Conservation (phyloP, 1,139 yeast species). For the Candida buenavistaensis region DNA sequence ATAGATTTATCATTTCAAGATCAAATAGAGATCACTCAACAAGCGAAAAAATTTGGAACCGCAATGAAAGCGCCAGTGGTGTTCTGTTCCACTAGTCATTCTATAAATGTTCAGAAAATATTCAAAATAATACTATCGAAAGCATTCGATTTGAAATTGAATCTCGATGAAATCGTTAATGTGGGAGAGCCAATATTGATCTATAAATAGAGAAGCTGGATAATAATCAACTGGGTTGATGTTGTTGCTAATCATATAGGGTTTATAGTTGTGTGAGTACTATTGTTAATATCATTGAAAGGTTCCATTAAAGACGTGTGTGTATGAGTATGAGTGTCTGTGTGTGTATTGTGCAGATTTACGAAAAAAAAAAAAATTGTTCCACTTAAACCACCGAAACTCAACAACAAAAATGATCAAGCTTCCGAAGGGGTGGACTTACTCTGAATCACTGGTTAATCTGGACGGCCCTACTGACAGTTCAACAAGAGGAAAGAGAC, state of each 20-base stretch:
- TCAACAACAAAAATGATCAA: constrained; percentile 6
- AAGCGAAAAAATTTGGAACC: constrained; percentile 82
- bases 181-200: constrained; percentile 88
- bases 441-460: constrained; percentile 17
- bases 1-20: constrained; percentile 77
- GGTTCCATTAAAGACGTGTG: too few species aligned
- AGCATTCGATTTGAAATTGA: constrained; percentile 84
- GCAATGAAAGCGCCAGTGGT: constrained; percentile 92
- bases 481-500: constrained; percentile 15
- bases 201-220: constrained; percentile 40
- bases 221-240: too few species aligned
- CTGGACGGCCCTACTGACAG: constrained; percentile 3
- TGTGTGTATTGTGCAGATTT: too few species aligned
- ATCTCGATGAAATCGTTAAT: constrained; percentile 78
- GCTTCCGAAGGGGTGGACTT: constrained; percentile 36
- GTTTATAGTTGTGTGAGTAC: too few species aligned
- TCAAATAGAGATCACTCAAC: constrained; percentile 81
- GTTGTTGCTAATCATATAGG: too few species aligned
- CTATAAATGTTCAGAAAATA: constrained; percentile 91
- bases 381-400: too few species aligned
- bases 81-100: constrained; percentile 90
- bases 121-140: constrained; percentile 90
- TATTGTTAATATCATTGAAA: too few species aligned
- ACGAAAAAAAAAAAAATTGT: too few species aligned
- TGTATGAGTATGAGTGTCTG: too few species aligned